Conservation (phyloP, 768 basidiomycete species). For the Butyriboletus loyo region DNA sequence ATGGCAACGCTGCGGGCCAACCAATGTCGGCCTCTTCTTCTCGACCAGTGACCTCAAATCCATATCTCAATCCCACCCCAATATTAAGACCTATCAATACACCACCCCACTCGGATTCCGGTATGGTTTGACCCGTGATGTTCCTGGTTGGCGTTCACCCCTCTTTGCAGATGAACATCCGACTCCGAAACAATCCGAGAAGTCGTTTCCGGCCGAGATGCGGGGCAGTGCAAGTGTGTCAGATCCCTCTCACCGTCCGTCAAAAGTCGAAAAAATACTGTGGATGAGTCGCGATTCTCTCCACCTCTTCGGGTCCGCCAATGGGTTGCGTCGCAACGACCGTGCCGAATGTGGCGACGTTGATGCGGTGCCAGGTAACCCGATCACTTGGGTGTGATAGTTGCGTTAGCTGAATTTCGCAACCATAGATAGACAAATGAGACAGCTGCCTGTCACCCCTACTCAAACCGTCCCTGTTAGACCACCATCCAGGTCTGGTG, state of each 20-base stretch:
- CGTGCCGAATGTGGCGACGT: conserved; percentile 12
- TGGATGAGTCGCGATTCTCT: conserved; percentile 32
- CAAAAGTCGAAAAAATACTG: conserved; percentile 33
- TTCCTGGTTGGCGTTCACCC: background rate
- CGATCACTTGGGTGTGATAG: background rate
- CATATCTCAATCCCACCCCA: conserved; percentile 39
- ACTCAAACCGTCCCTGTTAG: conserved; percentile 3
- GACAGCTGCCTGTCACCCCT: conserved; percentile 9
- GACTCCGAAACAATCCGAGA: conserved; percentile 11
- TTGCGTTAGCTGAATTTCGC: background rate
- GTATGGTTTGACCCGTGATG: conserved; percentile 9
- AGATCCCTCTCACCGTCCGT: conserved; percentile 19
- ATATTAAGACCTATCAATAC: conserved; percentile 9
- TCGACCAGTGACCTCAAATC: conserved; percentile 27
- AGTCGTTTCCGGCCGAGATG: background rate
- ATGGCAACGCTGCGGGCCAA: background rate
- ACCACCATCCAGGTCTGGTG: conserved; percentile 15
- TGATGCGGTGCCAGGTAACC: conserved; percentile 28
- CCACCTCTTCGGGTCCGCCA: conserved; percentile 22
- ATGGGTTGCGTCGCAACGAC: conserved; percentile 7
- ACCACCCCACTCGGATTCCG: conserved; percentile 5
- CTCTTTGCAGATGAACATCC: conserved; percentile 10
- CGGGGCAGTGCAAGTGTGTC: conserved; percentile 1
- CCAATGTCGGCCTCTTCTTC: conserved; percentile 14
- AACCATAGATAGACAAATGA: conserved; percentile 15